Evolutionary conservation across 2,329 filamentous ascomycete species (phyloP), one percentile per base, ranked within the genome.

Genomic region (Colletotrichum cuscutae): DNA sequence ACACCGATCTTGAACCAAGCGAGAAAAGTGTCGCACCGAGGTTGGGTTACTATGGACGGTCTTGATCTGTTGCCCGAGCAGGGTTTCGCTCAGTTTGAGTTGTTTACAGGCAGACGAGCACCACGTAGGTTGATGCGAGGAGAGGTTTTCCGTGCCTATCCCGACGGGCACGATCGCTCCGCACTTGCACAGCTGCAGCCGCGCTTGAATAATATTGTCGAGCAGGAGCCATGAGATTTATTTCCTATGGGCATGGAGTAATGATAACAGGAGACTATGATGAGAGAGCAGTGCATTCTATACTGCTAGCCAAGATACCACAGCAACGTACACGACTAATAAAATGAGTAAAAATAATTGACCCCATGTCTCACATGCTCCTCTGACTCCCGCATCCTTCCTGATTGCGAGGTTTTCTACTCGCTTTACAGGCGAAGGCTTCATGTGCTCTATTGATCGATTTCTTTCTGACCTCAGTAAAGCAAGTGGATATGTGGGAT

Each of bases 81-180:
- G 79, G 94, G 92, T 0, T 94, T 94, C 81, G 93, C 93, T 1
- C 93, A 95, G 77, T 96, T 95, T 78, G 94, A 96, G 81, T 82
- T 95, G 2, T 94, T 95, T 79, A 95, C 93, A 0, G 93, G 93
- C 0, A 86, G 92, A 63, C 87, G 91, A 76, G 92, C 92, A 11
- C 92, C 92, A 8, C 88, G 93, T 30, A 84, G 89, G 57, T 81
- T 93, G 49, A 95, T 96, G 93, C 88, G 92, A 73, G 85, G 89
- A 54, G 91, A 91, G 76, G 90, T 93, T 13, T 82, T 88, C 69
- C 79, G 80, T 63, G 82, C 86, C 1, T 87, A 87, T 66, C 82
- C 82, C 0, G 82, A 82, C 62, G 84, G 84, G 35, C 81, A 84
- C 56, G 84, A 84, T 15, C 79, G 81, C 56, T 81, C 81, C 1